phyloP scores from a whole-genome alignment of 139 green algal genomes.

The Pleodorina starrii region DNA sequence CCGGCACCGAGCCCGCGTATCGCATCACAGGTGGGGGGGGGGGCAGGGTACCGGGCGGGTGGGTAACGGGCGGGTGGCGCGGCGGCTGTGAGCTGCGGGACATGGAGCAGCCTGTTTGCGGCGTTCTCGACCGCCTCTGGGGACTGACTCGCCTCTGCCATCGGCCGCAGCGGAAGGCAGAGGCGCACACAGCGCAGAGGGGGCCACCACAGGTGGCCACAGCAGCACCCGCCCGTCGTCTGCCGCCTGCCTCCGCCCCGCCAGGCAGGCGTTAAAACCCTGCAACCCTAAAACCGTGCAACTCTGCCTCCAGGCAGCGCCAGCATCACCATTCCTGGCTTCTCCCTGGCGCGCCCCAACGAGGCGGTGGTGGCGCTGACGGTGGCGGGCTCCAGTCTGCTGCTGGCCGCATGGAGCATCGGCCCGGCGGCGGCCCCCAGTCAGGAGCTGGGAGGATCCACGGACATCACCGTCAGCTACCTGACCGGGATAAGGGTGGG shows the following conservation, averaged over 20 bases:
- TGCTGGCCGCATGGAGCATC: conserved; percentile 7
- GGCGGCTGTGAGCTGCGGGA: too few species aligned
- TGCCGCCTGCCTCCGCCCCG: background rate
- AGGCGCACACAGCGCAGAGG: too few species aligned
- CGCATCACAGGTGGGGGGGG: background rate
- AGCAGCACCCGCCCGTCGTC: too few species aligned
- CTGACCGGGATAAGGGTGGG: conserved; percentile 9
- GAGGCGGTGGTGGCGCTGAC: background rate
- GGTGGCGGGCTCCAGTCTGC: background rate
- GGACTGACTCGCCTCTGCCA: too few species aligned
- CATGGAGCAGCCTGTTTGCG: too few species aligned
- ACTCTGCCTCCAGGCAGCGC: conserved; percentile 14
- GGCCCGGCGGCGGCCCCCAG: too few species aligned
- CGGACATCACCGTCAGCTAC: conserved; percentile 5
- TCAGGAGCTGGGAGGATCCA: background rate
- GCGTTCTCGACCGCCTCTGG: too few species aligned
- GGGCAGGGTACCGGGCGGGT: too few species aligned
- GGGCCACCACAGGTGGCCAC: too few species aligned
- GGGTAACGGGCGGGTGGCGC: background rate
- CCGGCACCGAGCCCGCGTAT: background rate
- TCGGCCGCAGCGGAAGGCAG: too few species aligned
- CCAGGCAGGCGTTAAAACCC: too few species aligned
- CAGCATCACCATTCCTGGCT: background rate
- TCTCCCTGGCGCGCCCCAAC: background rate
- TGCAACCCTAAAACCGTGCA: too few species aligned